Evolutionary conservation across 169 alveolate species (phyloP), one percentile per base, ranked within the genome.

Genomic region (Babesia bovis): DNA sequence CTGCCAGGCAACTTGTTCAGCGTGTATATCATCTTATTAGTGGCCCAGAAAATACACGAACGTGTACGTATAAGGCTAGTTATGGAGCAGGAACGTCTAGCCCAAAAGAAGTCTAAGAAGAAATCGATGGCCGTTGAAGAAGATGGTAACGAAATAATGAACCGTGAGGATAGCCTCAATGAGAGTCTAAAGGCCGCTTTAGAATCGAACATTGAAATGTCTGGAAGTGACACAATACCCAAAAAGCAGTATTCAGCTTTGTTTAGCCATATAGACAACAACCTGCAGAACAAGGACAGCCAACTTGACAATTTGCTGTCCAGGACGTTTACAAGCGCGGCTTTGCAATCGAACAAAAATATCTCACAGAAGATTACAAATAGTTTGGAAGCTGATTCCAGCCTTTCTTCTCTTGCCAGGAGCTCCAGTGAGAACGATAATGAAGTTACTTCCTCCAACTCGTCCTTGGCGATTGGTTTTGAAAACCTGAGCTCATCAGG

Each of bases 41-140:
- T 63, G 33, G 59, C 87, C 30, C 57, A 45, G 25, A 79, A 79
- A 30, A 70, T 79, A n/a, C 77, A 79, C 32, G 87, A 79, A 35
- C 75, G 77, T 7, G 76, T 69, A 61, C 40, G 87, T 19, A 58
- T 44, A 17, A 26, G 56, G 47, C 63, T 79, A 4, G 66, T 70
- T 36, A 58, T 67, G 57, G 72, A 71, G 35, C 71, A 71, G 26
- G 82, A 71, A 26, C 69, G 70, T 21, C 66, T 63, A 49, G 52
- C 58, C 17, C 76, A 53, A 49, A 41, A 66, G 26, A 60, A 66
- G 40, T 58, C 65, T n/a, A 50, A 72, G 57, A 56, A 52, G 38
- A 13, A 7, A 19, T 60, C 36, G 5, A 17, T 36, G 10, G 19
- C 57, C 23, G 45, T n/a, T 15, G 85, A 77, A 4, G 73, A 42